These are phyloP conservation scores for Annulohypoxylon maeteangense DNA, from an alignment of 495 filamentous ascomycete species.

Conservation along the genomic window DNA sequence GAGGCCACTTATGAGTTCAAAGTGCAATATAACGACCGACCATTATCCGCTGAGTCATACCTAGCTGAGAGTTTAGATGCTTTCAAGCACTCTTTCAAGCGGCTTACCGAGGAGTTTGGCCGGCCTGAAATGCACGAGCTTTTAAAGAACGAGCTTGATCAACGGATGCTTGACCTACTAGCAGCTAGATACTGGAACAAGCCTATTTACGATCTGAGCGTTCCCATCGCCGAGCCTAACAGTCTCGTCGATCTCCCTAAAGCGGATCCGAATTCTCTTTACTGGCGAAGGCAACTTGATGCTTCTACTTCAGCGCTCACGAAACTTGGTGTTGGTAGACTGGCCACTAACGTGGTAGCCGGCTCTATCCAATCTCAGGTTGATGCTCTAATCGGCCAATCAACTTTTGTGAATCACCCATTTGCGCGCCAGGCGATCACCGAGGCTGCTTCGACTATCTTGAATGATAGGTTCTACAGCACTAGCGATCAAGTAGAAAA, in stretches of 20 bases:
- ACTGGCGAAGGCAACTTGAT: slow-evolving; percentile 95
- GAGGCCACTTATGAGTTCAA: slow-evolving; percentile 99
- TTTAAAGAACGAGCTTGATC: slow-evolving; percentile 91
- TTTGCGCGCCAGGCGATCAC: slow-evolving; percentile 91
- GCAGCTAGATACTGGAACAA: slow-evolving; percentile 98
- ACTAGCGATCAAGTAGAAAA: slow-evolving; percentile 99
- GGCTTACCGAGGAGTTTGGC: slow-evolving; percentile 89
- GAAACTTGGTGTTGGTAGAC: slow-evolving; percentile 89
- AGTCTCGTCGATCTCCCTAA: slow-evolving; percentile 81
- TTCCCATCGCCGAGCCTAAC: slow-evolving; percentile 72
- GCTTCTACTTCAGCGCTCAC: slow-evolving; percentile 89
- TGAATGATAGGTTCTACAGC: slow-evolving; percentile 94
- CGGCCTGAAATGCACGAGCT: slow-evolving; percentile 87
- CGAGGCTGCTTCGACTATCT: slow-evolving; percentile 84
- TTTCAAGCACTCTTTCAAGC: slow-evolving; percentile 98
- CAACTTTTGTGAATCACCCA: slow-evolving; percentile 88
- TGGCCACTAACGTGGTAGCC: slow-evolving; percentile 91
- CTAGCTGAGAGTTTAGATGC: slow-evolving; percentile 92
- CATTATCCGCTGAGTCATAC: slow-evolving; percentile 94
- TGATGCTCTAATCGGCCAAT: slow-evolving; percentile 77
- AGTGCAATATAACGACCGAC: slow-evolving; percentile 98
- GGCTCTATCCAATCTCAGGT: slow-evolving; percentile 87
- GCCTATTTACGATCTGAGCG: slow-evolving; percentile 79
- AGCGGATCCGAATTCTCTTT: slow-evolving; percentile 81
- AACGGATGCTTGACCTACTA: slow-evolving; percentile 94